A percentile compares a stretch with the other conserved stretches of the same genome.
These are phyloP conservation scores for Hypoxylon sp. DNA, from an alignment of 2,329 filamentous ascomycete species.

Conservation along the genomic window DNA sequence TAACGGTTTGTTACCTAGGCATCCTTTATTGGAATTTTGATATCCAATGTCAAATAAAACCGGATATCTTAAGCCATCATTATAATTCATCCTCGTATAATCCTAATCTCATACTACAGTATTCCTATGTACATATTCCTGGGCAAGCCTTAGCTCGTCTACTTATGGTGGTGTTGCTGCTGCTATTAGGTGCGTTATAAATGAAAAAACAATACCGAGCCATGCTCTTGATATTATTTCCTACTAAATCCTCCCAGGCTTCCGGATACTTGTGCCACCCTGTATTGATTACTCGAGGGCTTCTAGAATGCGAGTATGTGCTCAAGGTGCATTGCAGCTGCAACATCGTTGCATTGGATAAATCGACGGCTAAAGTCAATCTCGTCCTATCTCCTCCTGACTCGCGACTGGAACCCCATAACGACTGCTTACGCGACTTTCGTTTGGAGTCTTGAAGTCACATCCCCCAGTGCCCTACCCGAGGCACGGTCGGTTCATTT, in stretches of 20 bases:
- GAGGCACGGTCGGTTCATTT: slow-evolving; percentile 23
- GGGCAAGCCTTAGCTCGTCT: too few species aligned
- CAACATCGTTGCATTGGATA: slow-evolving; percentile 38
- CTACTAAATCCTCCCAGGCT: slow-evolving; percentile 35
- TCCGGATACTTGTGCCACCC: slow-evolving; percentile 24
- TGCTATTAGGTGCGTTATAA: slow-evolving; percentile 25
- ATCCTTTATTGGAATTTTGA: too few species aligned
- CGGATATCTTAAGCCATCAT: too few species aligned
- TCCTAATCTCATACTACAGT: too few species aligned
- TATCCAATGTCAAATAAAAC: too few species aligned
- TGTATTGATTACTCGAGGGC: slow-evolving; percentile 11
- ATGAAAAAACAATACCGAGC: slow-evolving; percentile 33
- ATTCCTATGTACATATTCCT: too few species aligned
- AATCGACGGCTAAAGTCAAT: slow-evolving; percentile 37
- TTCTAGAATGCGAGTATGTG: slow-evolving; percentile 23
- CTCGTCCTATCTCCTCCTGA: slow-evolving; percentile 26
- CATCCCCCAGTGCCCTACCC: slow-evolving; percentile 10
- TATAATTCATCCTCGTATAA: too few species aligned
- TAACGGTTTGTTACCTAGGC: too few species aligned
- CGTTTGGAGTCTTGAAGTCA: slow-evolving; percentile 13
- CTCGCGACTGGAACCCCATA: slow-evolving; percentile 22
- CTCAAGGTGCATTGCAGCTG: slow-evolving; percentile 35
- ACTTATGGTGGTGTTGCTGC: slow-evolving; percentile 19
- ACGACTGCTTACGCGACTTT: slow-evolving; percentile 25
- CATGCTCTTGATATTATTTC: slow-evolving; percentile 16